phyloP scores from a whole-genome alignment of 2,329 filamentous ascomycete genomes.

The Leptographium galeiforme region DNA sequence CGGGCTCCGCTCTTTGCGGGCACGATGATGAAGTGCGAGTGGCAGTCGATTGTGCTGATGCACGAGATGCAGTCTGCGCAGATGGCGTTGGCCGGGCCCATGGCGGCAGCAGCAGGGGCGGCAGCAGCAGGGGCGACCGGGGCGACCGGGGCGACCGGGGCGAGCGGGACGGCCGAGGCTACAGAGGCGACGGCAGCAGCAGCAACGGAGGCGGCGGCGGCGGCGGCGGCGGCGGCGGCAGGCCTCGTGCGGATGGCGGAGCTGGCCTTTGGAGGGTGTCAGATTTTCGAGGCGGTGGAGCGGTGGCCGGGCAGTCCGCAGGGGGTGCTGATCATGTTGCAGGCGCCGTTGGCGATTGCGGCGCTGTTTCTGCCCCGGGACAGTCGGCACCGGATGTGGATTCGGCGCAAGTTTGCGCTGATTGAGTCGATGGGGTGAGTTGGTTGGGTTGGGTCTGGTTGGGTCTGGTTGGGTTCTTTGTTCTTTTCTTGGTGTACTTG shows the following conservation, averaged over 20 bases:
- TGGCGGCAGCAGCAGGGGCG: background rate
- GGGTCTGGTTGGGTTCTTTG: background rate
- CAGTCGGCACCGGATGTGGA: constrained; percentile 60
- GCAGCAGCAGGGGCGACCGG: background rate
- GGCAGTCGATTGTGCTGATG: constrained; percentile 68
- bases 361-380: constrained; percentile 71
- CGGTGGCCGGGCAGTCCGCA: constrained; percentile 56
- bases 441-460: too few species aligned
- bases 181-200: background rate
- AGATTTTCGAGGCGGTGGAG: constrained; percentile 67
- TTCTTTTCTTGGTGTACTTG: background rate
- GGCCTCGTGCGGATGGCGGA: constrained; percentile 31
- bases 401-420: constrained; percentile 61
- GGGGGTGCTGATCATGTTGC: constrained; percentile 58
- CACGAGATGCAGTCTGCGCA: constrained; percentile 57
- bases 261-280: constrained; percentile 57
- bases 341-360: constrained; percentile 64
- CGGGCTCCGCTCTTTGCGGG: constrained; percentile 57
- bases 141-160: too few species aligned
- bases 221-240: background rate
- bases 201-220: background rate
- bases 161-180: background rate
- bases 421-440: constrained; percentile 40
- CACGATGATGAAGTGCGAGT: constrained; percentile 64
- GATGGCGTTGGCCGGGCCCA: constrained; percentile 12